Evolutionary conservation across 306 rosid species (phyloP), one percentile per base, ranked within the genome.

Genomic region (cucumber (Cucumis sativus)): DNA sequence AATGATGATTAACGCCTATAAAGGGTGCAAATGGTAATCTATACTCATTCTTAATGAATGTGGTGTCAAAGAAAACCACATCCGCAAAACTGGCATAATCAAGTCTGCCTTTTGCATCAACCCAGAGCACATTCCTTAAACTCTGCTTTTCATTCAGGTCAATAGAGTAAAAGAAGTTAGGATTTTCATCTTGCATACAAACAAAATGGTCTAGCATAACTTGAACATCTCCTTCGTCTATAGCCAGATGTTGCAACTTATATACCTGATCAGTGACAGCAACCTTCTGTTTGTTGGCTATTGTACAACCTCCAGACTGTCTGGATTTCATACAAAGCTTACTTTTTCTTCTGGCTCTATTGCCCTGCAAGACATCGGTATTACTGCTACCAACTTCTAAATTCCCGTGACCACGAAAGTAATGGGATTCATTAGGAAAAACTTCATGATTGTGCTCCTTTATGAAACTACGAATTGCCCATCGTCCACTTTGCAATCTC

Each of bases 361-460:
- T 82, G 51, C 81, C 80, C 39, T 69, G 75, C 59, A 71, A 47
- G 21, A 67, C 80, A 79, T 76, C 87, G 65, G 21, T 79, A 25
- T 83, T 76, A 66, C 60, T 49, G 25, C 76, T 14, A 25, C 59
- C 76, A 25, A 25, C 57, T 30, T 71, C 76, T 71, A 71, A 47
- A 25, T 49, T 71, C 43, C 58, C 16, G 41, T 71, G 40, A 49
- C 76, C 76, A 47, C 20, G 79, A 64, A 84, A 84, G 61, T 79
- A 79, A 81, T 84, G 78, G 58, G 87, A 79, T 58, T 81, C 81
- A 65, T 82, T 84, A 18, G 83, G 85, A 12, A 68, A 77, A 77
- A 84, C 77, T 62, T 86, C 89, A 80, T 86, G 89, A 80, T 86
- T 86, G 71, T 86, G 87, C 68, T 86, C 89, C 81, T 83, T 81